A percentile compares a stretch with the other conserved stretches of the same genome.
These are phyloP conservation scores for Xylariaceae sp. DNA, from an alignment of 2,329 filamentous ascomycete genomes.

Conservation along the genomic window DNA sequence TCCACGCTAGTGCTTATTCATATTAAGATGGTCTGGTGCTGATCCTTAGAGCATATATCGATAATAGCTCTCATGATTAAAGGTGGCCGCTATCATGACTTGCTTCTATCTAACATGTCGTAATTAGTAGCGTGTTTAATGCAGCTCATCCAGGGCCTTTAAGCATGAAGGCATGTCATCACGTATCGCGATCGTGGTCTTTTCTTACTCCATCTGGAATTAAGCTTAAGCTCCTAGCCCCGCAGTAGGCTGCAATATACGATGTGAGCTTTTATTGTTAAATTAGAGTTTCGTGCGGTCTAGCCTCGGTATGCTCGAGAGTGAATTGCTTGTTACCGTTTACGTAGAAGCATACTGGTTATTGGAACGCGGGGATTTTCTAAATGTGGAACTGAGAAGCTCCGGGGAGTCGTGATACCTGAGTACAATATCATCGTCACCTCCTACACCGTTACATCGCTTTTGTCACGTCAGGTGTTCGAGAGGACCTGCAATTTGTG, in stretches of 20 bases:
- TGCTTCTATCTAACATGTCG: no score
- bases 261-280: constrained; percentile 20
- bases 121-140: background rate
- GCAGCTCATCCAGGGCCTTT: background rate
- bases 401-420: constrained; percentile 1
- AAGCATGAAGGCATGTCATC: background rate
- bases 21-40: background rate
- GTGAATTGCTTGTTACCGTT: constrained; percentile 22
- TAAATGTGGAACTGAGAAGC: constrained; percentile 10
- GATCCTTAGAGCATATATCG: background rate
- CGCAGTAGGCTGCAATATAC: constrained; percentile 28
- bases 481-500: constrained; percentile 6
- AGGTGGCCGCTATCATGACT: no score
- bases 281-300: constrained; percentile 13
- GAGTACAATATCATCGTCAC: constrained; percentile 1
- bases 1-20: no score
- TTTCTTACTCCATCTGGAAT: background rate
- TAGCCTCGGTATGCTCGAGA: constrained; percentile 17
- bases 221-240: constrained; percentile 15
- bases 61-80: no score
- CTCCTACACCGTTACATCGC: constrained; percentile 15
- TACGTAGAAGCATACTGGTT: constrained; percentile 19
- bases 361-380: constrained; percentile 12
- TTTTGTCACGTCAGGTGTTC: constrained; percentile 23
- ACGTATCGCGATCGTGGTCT: background rate